Evolutionary conservation across 1,284 basidiomycete species (phyloP), one percentile per base, ranked within the genome.

Genomic region (Leccinum cinnamomeum): DNA sequence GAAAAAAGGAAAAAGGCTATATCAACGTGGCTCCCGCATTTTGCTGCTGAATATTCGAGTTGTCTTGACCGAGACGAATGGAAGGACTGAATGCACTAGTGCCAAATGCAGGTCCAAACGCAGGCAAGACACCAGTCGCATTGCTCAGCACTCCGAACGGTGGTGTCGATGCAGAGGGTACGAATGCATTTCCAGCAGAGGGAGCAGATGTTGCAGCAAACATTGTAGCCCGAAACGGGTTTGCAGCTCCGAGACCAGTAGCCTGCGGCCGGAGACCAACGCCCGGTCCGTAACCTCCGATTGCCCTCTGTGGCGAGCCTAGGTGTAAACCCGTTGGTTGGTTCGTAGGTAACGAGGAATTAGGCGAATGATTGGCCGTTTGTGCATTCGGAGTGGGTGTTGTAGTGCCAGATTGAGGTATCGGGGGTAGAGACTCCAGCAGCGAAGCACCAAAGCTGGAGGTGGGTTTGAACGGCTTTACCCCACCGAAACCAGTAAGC

Each of bases 401-500:
- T 6, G 78, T 77, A 0, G 84, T 77, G 2, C 76, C 75, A 8
- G 88, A 86, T 35, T 84, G 84, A 12, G 88, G 83, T 60, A 89
- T 85, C 8, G 91, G 81, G 3, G 93, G 92, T 28, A 97, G 77
- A 1, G 87, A 86, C 63, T 93, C 91, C 60, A 95, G 75, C 35
- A 97, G 75, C 14, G 87, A 85, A 44, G 91, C 88, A 37, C 95
- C 95, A 73, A 98, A 98, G 35, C 87, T 90, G 1, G 91, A 94
- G 0, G 91, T 86, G 2, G 95, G 95, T 75, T 96, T 95, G 84
- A 98, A 98, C 2, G 92, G 83, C 76, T 94, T 95, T 67, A 97
- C 78, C 2, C 89, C 91, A 28, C 82, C 80, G 68, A 90, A 93
- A 1, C 95, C 95, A 2, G 95, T 97, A 44, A 81, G 73, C 70